A percentile compares a stretch with the other conserved stretches of the same genome.
Evolutionary conservation across 176 grass and related monocot species (phyloP).

Genomic region (Eleusine coracana): DNA sequence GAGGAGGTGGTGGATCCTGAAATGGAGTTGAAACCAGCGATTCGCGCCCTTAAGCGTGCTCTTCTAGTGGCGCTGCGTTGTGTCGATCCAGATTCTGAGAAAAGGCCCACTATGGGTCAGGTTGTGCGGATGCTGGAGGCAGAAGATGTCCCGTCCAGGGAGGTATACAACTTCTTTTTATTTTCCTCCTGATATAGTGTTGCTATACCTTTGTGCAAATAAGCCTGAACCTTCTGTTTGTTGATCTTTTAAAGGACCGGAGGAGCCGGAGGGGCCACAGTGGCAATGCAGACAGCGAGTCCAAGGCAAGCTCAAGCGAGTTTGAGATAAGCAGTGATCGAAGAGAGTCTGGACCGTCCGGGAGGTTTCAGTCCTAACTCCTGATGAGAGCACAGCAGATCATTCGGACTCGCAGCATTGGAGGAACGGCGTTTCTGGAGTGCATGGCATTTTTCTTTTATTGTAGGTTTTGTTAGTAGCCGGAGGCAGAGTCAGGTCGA

Average conservation of each 20-base stretch:
- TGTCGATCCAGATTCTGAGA: constrained; percentile 36
- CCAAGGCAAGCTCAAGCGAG: constrained; percentile 35
- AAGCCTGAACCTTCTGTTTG: not conserved
- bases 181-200: not conserved
- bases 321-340: constrained; percentile 37
- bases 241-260: constrained; percentile 48
- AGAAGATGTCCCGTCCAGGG: constrained; percentile 19
- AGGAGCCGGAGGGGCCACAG: constrained; percentile 20
- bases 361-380: not conserved
- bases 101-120: constrained; percentile 39
- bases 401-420: not conserved
- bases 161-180: constrained; percentile 26
- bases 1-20: constrained; percentile 39
- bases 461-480: constrained; percentile 23
- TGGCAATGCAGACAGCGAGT: constrained; percentile 20
- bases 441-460: constrained; percentile 11
- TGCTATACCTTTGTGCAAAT: not conserved
- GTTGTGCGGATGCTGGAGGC: constrained; percentile 34
- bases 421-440: not conserved
- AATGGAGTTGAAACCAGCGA: constrained; percentile 37
- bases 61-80: constrained; percentile 37
- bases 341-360: constrained; percentile 2
- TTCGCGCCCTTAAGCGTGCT: constrained; percentile 30
- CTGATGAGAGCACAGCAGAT: not conserved
- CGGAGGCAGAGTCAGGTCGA: not conserved